These are phyloP conservation scores for Panicum miliaceum DNA, from an alignment of 176 grass and related monocot species.

Conservation along the genomic window DNA sequence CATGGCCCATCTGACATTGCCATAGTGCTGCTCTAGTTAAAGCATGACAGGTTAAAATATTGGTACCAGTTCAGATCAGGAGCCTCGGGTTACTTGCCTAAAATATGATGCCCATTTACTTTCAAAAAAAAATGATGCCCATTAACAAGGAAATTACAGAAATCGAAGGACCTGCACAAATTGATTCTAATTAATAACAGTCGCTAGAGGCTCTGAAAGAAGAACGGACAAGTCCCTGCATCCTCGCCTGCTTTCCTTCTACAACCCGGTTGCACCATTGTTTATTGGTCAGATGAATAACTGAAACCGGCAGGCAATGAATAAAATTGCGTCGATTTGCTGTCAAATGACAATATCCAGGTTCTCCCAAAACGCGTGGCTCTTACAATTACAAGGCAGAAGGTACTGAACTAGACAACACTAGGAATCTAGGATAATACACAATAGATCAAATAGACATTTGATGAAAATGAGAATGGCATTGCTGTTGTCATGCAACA, in stretches of 20 bases:
- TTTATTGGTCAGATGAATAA: conserved; percentile 10
- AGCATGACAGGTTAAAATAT: conserved; percentile 29
- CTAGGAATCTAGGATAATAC: conserved; percentile 32
- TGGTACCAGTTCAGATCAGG: conserved; percentile 24
- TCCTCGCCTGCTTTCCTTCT: conserved; percentile 2
- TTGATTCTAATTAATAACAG: conserved; percentile 18
- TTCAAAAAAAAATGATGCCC: neutral
- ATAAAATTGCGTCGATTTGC: conserved; percentile 32
- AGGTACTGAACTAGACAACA: conserved; percentile 15
- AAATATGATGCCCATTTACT: neutral
- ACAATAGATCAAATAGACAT: neutral
- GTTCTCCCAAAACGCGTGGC: conserved; percentile 3
- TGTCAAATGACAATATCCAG: conserved; percentile 27
- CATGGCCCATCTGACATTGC: conserved; percentile 43
- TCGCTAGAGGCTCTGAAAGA: conserved; percentile 21
- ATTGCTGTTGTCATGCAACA: conserved; percentile 47
- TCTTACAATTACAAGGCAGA: conserved; percentile 19
- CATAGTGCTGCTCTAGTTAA: conserved; percentile 35
- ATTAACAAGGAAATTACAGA: neutral
- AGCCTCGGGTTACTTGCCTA: neutral
- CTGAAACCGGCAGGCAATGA: conserved; percentile 16
- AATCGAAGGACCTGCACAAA: conserved; percentile 14
- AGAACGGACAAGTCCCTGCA: neutral
- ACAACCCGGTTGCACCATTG: neutral
- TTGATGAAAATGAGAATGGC: neutral